phyloP scores from a whole-genome alignment of 139 green algal species.

The Mesostigma viride region DNA sequence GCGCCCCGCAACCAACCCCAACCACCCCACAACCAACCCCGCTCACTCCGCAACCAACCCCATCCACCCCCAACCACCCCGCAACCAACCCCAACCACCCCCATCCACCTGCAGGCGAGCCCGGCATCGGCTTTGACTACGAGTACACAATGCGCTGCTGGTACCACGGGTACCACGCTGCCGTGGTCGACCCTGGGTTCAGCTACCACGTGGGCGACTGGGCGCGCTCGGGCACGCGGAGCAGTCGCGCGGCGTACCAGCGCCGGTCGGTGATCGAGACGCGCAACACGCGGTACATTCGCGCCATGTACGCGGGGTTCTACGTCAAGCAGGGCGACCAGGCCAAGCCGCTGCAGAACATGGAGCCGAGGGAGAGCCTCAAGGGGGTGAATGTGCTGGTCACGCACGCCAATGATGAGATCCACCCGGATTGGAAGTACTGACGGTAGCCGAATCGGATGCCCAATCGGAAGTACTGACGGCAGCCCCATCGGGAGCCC shows the following conservation, averaged over 20 bases:
- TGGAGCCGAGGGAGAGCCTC: neutral
- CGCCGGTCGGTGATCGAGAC: neutral
- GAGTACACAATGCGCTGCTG: too few species aligned
- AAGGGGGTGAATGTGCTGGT: neutral
- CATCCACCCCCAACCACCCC: too few species aligned
- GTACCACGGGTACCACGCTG: neutral
- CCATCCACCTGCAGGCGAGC: too few species aligned
- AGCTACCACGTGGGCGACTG: neutral
- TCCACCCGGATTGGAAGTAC: too few species aligned
- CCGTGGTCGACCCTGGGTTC: neutral
- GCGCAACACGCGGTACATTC: slow-evolving; percentile 9
- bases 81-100: too few species aligned
- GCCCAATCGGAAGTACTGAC: too few species aligned
- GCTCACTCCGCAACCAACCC: too few species aligned
- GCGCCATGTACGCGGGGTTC: neutral
- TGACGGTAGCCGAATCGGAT: too few species aligned
- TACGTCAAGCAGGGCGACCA: neutral
- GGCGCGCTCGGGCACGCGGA: slow-evolving; percentile 5
- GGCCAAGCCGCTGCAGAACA: neutral
- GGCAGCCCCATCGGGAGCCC: too few species aligned
- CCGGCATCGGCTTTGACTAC: too few species aligned
- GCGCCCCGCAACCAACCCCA: too few species aligned
- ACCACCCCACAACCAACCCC: too few species aligned
- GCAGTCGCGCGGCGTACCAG: slow-evolving; percentile 2
- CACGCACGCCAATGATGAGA: neutral